Base-by-base conservation (phyloP, 441 rosid genomes). In the Kokia cookei region DNA sequence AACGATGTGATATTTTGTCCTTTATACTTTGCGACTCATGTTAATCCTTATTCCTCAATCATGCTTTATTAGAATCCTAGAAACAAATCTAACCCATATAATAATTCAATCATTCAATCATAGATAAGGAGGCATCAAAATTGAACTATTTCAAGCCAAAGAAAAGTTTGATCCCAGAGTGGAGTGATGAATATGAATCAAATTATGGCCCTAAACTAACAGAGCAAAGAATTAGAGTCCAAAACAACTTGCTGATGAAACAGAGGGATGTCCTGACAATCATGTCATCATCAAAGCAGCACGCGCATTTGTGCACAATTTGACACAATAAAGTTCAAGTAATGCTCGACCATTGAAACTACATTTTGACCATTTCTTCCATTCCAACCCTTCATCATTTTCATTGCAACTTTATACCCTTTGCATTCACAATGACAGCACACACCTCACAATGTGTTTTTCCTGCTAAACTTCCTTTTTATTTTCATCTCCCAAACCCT, bases 1-100 rank as follows among this genome's bases (percentile, higher is more conserved):
- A 19, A 19, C 22, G 80, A 76, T 80, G 80, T 78, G 78, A 79
- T 73, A 42, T 73, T 76, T 85, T 85, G 88, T 86, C 87, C 70
- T 50, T 78, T 59, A 66, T 72, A 19, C 26, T 29, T 51, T 69
- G 12, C 26, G 14, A 51, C 57, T 55, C 14, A 50, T 60, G 68
- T 5, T 71, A 50, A 73, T 75, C 53, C 64, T 40, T 7, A 3
- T 19, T 35, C 67, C 78, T 78, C 77, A 76, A 81, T 84, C 81
- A 82, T 81, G 80, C 71, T 69, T 68, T 29, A 74, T 45, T 73
- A 81, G 81, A 77, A 84, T 80, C 84, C 74, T 73, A 80, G 72
- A 74, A 40, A 72, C 71, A 70, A 78, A 69, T 51, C 27, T 42
- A 60, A 55, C 37, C 37, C 37, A 32, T 59, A 22, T 40, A 7